Evolutionary conservation across 1,139 yeast genomes (phyloP), one percentile per base, ranked within the genome.

Genomic region (Dujonia santamariae): DNA sequence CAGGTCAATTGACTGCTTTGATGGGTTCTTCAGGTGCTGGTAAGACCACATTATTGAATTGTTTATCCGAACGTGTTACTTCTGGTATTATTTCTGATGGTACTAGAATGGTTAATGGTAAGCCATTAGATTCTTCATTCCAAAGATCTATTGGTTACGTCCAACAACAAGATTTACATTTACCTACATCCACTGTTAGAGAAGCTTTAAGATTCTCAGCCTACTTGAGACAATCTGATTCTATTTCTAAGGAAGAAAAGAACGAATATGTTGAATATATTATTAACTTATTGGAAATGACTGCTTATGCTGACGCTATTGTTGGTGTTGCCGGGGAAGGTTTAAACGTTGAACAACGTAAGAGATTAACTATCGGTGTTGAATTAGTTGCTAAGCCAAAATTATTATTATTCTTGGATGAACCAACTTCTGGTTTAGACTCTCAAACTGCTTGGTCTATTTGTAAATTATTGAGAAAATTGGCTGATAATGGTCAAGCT

Each of bases 11-110:
- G 39, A 60, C 65, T 21, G 65, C 65, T 15, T 51, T 83, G 29
- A 83, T 85, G 94, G 95, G 95, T 45, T 84, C 90, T 14, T 82
- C 94, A 18, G 95, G 95, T 61, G 94, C 95, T 34, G 95, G 95
- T 66, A 84, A 84, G 54, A 85, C 94, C 12, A 84, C 95, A 1
- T 51, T 61, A 31, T 65, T 85, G 41, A 87, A 84, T 60, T 83
- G 84, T 43, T 67, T 84, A 44, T 86, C 92, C 17, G 81, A 80
- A 47, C 78, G 95, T 60, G 82, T 82, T 26, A 82, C 88, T 17
- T 73, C 77, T 68, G 94, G 94, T 61, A 80, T 80, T 32, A 82
- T 84, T 31, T 72, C 87, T 29, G 61, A 54, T 35, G 94, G 94
- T 53, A 72, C 72, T 41, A 76, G 85, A 71, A 75, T 80, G 59